Evolutionary conservation across 805 yeast species (phyloP).

Genomic region (Monosporozyma yasuniensis): DNA sequence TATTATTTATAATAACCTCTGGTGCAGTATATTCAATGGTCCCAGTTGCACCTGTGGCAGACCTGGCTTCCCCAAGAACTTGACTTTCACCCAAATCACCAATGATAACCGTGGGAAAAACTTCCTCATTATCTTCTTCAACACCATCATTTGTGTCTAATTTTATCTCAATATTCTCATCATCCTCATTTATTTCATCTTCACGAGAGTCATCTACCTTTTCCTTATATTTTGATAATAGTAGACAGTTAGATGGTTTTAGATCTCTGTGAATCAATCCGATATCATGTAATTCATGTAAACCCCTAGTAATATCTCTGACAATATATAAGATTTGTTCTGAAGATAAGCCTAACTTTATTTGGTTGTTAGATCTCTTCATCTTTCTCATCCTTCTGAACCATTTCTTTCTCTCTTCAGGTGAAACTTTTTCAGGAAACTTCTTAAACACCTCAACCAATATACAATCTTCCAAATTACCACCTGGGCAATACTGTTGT

Average conservation of each 20-base stretch:
- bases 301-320: constrained; percentile 60
- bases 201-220: constrained; percentile 15
- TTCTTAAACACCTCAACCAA: constrained; percentile 25
- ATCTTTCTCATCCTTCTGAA: constrained; percentile 19
- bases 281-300: constrained; percentile 58
- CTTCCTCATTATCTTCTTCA: not conserved
- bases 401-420: constrained; percentile 33
- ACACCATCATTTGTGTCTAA: constrained; percentile 10
- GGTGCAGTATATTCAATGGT: constrained; percentile 87
- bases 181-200: constrained; percentile 6
- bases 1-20: constrained; percentile 41
- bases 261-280: constrained; percentile 83
- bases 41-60: constrained; percentile 78
- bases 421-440: constrained; percentile 31
- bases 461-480: constrained; percentile 67
- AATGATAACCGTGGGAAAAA: constrained; percentile 62
- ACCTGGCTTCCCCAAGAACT: constrained; percentile 53
- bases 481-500: constrained; percentile 85
- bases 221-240: constrained; percentile 29
- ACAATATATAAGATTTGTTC: constrained; percentile 62
- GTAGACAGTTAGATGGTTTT: constrained; percentile 79
- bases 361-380: not conserved
- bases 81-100: constrained; percentile 90
- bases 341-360: constrained; percentile 35
- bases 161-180: constrained; percentile 5